Evolutionary conservation across 108 stramenopile species (phyloP), one percentile per base, ranked within the genome.

Genomic region (Skeletonema costatum): DNA sequence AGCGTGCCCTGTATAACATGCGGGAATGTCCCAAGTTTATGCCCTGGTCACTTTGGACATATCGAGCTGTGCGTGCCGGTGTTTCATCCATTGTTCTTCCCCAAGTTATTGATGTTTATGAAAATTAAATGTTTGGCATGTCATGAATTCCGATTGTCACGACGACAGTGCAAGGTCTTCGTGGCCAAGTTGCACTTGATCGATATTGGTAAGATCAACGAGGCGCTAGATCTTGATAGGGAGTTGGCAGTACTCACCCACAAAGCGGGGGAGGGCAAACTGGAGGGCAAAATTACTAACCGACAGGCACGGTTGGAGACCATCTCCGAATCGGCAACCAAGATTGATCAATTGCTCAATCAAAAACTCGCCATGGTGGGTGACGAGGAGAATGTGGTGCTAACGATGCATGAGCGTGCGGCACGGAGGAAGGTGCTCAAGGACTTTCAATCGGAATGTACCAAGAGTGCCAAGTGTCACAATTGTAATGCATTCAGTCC

Each of bases 41-140:
- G 99, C 70, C 97, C 98, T 4, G 99, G 99, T 11, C 99, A 99
- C 80, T 77, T 94, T 60, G 99, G 98, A 0, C 97, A 97, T 68
- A 92, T 99, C 39, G 98, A 99, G 74, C 84, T 99, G 38, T 94
- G 94, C 79, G 98, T 98, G 1, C 98, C 97, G 8, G 85, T 98
- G 6, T 99, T 98, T 67, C 92, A 99, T 74, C 98, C 99, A 0
- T 77, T 99, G 33, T 76, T 97, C 70, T 98, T 99, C 70, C 50
- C 67, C 3, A 75, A 78, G 13, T 35, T 99, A 66, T 61, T 93
- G 62, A 84, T 86, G 64, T 68, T 99, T 21, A 71, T 99, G 77
- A 85, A 93, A 50, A 71, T 82, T 73, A 99, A 98, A 69, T 99
- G 99, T 86, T 77, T 97, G 42, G 64, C 73, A 60, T 99, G 99